These are phyloP conservation scores for Lipomyces chichibuensis DNA, from an alignment of 805 yeast genomes.

Conservation along the genomic window DNA sequence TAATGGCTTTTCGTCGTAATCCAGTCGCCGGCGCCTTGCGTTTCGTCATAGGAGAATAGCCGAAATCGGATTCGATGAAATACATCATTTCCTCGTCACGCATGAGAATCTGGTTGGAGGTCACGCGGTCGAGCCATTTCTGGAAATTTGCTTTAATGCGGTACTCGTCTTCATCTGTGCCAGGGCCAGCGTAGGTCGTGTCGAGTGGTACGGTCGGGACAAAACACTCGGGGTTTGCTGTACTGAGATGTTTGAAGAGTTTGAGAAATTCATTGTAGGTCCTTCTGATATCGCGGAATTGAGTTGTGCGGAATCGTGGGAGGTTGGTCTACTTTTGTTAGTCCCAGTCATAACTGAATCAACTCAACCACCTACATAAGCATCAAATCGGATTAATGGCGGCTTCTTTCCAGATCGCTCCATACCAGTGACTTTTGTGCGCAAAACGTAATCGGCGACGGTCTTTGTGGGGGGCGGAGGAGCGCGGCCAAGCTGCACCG, in stretches of 20 bases:
- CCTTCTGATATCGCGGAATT: slow-evolving; percentile 74
- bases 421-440: slow-evolving; percentile 56
- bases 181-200: slow-evolving; percentile 76
- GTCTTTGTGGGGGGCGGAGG: slow-evolving; percentile 20
- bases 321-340: slow-evolving; percentile 54
- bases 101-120: slow-evolving; percentile 74
- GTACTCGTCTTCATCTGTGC: slow-evolving; percentile 75
- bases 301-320: slow-evolving; percentile 72
- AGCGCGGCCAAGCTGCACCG: slow-evolving; percentile 4
- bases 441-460: slow-evolving; percentile 49
- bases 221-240: slow-evolving; percentile 87
- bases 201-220: slow-evolving; percentile 85
- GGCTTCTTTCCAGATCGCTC: slow-evolving; percentile 76
- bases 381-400: slow-evolving; percentile 77
- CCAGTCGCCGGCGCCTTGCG: slow-evolving; percentile 78
- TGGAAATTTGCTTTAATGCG: slow-evolving; percentile 66
- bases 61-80: slow-evolving; percentile 78
- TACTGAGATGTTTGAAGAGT: slow-evolving; percentile 74
- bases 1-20: slow-evolving; percentile 80
- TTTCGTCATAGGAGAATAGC: slow-evolving; percentile 64
- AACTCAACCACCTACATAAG: slow-evolving; percentile 43
- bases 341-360: background rate
- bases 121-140: slow-evolving; percentile 80
- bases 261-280: slow-evolving; percentile 76
- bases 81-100: slow-evolving; percentile 86